Evolutionary conservation across 176 grass and related monocot genomes (phyloP).

Genomic region (Cymbopogon citratus): DNA sequence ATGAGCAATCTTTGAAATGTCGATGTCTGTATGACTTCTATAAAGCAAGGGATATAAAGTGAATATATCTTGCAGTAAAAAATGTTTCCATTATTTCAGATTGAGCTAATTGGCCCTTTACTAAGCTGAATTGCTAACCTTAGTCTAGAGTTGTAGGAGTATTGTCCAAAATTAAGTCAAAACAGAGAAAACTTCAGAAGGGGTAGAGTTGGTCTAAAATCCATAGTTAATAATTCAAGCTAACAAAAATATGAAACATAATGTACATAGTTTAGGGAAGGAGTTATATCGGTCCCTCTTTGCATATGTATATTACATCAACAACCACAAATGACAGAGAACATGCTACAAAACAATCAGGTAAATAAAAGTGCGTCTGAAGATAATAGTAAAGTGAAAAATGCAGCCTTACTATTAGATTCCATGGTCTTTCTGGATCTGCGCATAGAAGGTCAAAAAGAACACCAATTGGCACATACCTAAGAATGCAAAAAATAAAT

Average conservation of each 20-base stretch:
- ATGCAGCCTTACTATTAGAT: constrained; percentile 68
- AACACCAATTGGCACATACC: constrained; percentile 96
- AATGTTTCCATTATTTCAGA: neutral
- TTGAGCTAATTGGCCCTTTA: neutral
- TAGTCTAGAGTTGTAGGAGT: neutral
- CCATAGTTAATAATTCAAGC: neutral
- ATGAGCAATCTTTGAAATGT: neutral
- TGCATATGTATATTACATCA: neutral
- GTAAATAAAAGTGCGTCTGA: neutral
- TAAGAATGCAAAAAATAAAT: constrained; percentile 23
- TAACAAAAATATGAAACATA: neutral
- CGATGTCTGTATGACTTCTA: neutral
- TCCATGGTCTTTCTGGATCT: constrained; percentile 97
- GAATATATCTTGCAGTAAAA: neutral
- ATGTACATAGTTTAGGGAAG: neutral
- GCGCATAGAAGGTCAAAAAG: constrained; percentile 91
- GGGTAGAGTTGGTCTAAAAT: neutral
- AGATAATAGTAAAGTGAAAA: neutral
- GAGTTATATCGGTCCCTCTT: neutral
- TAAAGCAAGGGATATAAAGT: neutral
- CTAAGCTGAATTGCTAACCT: neutral
- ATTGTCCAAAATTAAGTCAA: neutral
- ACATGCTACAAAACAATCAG: neutral
- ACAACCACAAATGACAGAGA: neutral
- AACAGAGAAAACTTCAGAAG: neutral